Base-by-base conservation (phyloP, 2,329 filamentous ascomycete species). In the Colletotrichum spinosum region DNA sequence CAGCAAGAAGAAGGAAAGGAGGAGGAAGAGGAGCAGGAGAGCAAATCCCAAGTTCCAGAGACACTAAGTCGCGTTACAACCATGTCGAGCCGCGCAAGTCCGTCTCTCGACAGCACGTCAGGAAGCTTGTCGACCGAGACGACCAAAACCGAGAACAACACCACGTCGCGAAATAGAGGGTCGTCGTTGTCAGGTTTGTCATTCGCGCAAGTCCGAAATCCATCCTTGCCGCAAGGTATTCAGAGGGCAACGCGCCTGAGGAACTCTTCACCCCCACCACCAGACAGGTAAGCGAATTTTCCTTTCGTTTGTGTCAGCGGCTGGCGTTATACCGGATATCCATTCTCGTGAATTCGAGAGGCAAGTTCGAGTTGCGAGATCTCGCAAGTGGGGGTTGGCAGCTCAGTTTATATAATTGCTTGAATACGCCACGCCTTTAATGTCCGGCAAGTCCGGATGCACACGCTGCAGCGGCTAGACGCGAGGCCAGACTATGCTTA, bases 161-260 rank as follows among this genome's bases (percentile, higher is more conserved):
- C 38, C 38, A 55, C 39, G 17, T 51, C 38, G 49, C 52, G 55
- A 12, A 52, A 60, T 42, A 62, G 56, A 48, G 84, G 84, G 68
- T 78, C 78, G 11, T 86, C 84, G 2, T 72, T 79, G 38, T 80
- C 81, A 37, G 85, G 81, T 12, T 78, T 86, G 56, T 78, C 78
- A 8, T 86, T 86, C 69, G 80, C 78, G 4, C 72, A 75, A n/a
- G 78, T 78, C 35, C 73, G 72, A 1, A 79, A 84, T 67, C 81
- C 80, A 4, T 75, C 76, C 17, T 74, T 86, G 15, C 83, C 84
- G 4, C 84, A 85, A 66, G 84, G 83, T 34, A 68, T 72, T 4
- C 82, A 83, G 64, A 81, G 82, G 64, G 78, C 77, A 58, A 81
- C 82, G 55, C 78, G 82, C 33, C 80, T 81, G 51, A 74, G 81